Percentiles rank a stretch among this genome's conserved stretches.
Evolutionary conservation across 2,329 filamentous ascomycete species (phyloP).

Genomic region (Pseudogymnoascus sp.): DNA sequence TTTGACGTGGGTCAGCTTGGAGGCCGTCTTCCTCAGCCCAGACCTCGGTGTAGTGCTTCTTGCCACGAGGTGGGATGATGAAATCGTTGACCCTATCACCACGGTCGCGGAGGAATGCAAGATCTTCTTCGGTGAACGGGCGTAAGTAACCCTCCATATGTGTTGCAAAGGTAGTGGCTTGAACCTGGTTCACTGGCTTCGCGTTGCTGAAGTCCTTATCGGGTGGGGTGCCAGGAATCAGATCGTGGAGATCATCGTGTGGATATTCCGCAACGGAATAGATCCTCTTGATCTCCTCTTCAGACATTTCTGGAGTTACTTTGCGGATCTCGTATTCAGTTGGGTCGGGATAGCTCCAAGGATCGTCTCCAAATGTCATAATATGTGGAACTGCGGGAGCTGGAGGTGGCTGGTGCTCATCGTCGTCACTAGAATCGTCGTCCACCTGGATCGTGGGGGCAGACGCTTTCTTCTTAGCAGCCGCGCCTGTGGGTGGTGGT

Average conservation of each 20-base stretch:
- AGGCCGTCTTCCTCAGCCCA: conserved; percentile 92
- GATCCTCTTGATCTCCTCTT: conserved; percentile 80
- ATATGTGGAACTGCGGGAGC: conserved; percentile 54
- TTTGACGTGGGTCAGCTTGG: conserved; percentile 54
- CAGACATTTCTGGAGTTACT: conserved; percentile 64
- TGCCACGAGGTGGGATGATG: conserved; percentile 74
- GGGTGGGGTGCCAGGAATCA: conserved; percentile 81
- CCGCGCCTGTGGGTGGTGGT: conserved; percentile 47
- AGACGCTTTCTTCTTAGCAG: conserved; percentile 57
- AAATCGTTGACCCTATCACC: conserved; percentile 80
- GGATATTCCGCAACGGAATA: conserved; percentile 84
- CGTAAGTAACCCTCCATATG: conserved; percentile 90
- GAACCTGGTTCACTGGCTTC: conserved; percentile 90
- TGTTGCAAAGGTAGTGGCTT: conserved; percentile 83
- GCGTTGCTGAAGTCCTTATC: conserved; percentile 93
- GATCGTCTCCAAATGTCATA: conserved; percentile 84
- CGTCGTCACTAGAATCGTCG: conserved; percentile 34
- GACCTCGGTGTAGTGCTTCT: conserved; percentile 76
- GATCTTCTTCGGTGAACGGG: conserved; percentile 82
- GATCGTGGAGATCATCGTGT: conserved; percentile 66
- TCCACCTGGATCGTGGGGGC: conserved; percentile 28
- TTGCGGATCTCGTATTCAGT: conserved; percentile 89
- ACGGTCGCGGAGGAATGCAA: conserved; percentile 83
- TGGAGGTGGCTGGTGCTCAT: conserved; percentile 51
- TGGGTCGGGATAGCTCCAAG: conserved; percentile 81